Evolutionary conservation across 2,329 filamentous ascomycete genomes (phyloP).

Genomic region (Dactylellina parvicollis): DNA sequence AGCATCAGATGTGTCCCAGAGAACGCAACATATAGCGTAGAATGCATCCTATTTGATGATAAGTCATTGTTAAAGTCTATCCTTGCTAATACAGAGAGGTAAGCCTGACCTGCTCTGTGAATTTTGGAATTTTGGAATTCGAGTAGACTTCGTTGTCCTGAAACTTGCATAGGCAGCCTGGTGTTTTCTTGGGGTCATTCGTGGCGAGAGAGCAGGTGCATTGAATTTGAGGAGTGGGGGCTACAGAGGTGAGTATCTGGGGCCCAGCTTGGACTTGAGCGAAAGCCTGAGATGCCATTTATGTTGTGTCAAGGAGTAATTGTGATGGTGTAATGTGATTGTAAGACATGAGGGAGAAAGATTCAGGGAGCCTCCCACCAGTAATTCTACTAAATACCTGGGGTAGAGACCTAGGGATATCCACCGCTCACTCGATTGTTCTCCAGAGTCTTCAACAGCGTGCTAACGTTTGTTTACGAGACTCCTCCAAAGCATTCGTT

Average conservation of each 20-base stretch:
- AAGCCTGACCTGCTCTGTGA: neutral
- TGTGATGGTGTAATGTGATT: too few relatives aligned
- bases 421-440: too few relatives aligned
- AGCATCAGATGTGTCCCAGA: neutral
- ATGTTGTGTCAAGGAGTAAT: too few relatives aligned
- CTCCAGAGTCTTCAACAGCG: too few relatives aligned
- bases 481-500: too few relatives aligned
- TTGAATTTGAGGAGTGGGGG: neutral
- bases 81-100: neutral
- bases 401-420: too few relatives aligned
- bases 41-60: neutral
- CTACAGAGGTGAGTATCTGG: neutral
- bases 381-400: too few relatives aligned
- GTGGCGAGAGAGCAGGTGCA: neutral
- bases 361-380: too few relatives aligned
- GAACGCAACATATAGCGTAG: conserved; percentile 7
- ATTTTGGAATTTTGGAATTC: conserved; percentile 16
- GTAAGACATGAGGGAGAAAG: too few relatives aligned
- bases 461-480: too few relatives aligned
- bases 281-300: too few relatives aligned
- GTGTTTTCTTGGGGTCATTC: conserved; percentile 5
- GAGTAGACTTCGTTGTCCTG: neutral
- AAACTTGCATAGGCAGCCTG: conserved; percentile 14
- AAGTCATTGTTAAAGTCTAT: too few relatives aligned
- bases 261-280: neutral